These are phyloP conservation scores for Kodamaea leandrae DNA, from an alignment of 805 yeast species.

Conservation along the genomic window DNA sequence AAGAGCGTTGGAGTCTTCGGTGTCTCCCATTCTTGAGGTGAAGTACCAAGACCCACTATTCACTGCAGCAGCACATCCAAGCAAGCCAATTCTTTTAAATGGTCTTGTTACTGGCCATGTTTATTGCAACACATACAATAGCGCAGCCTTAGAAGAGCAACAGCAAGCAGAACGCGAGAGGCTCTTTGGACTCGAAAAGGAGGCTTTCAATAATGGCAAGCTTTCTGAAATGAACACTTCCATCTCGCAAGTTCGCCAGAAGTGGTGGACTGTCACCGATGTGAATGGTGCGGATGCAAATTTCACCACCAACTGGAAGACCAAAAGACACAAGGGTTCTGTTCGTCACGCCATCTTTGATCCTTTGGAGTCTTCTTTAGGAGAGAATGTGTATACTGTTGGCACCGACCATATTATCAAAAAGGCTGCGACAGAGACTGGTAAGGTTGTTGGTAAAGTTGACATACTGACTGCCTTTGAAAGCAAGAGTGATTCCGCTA, in stretches of 20 bases:
- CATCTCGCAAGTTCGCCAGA: slow-evolving; percentile 35
- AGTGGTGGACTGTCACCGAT: slow-evolving; percentile 45
- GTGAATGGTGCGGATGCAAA: slow-evolving; percentile 25
- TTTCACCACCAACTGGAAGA: slow-evolving; percentile 62
- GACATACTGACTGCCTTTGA: slow-evolving; percentile 20
- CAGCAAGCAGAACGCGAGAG: slow-evolving; percentile 24
- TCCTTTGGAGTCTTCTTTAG: slow-evolving; percentile 42
- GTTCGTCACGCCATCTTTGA: slow-evolving; percentile 73
- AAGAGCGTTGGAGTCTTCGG: slow-evolving; percentile 29
- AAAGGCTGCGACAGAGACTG: slow-evolving; percentile 66
- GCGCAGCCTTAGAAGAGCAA: slow-evolving; percentile 40
- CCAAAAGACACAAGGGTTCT: slow-evolving; percentile 87
- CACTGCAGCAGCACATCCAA: slow-evolving; percentile 75
- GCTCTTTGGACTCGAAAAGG: slow-evolving; percentile 20
- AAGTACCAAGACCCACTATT: slow-evolving; percentile 66
- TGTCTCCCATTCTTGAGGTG: slow-evolving; percentile 46
- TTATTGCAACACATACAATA: slow-evolving; percentile 57
- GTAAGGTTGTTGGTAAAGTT: slow-evolving; percentile 66
- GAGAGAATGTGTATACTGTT: slow-evolving; percentile 58
- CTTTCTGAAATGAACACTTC: slow-evolving; percentile 22
- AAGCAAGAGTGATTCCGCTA: slow-evolving; percentile 30
- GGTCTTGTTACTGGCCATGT: slow-evolving; percentile 87
- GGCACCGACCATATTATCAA: slow-evolving; percentile 83
- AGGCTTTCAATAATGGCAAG: slow-evolving; percentile 24
- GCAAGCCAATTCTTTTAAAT: slow-evolving; percentile 55